These are phyloP conservation scores for Oryza australiensis DNA, from an alignment of 176 grass and related monocot species.

Conservation along the genomic window DNA sequence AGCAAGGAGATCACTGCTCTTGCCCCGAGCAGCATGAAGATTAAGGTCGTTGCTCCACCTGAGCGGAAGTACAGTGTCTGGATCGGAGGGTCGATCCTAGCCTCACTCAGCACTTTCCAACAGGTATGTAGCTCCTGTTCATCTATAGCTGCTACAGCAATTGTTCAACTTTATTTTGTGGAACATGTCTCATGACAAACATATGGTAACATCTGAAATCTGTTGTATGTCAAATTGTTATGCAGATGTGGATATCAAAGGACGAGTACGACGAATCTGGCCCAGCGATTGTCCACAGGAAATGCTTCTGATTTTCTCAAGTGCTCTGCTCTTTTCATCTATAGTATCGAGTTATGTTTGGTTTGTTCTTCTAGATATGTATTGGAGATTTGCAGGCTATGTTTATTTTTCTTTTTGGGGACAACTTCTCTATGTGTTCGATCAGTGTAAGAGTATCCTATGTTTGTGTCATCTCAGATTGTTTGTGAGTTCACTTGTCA, in stretches of 20 bases:
- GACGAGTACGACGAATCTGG: slow-evolving; percentile 72
- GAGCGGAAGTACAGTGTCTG: slow-evolving; percentile 83
- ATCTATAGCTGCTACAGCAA: background rate
- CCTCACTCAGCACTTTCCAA: slow-evolving; percentile 81
- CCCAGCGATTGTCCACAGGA: slow-evolving; percentile 73
- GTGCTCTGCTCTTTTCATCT: background rate
- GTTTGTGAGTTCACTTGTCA: slow-evolving; percentile 30
- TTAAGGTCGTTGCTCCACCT: slow-evolving; percentile 67
- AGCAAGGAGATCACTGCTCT: slow-evolving; percentile 82
- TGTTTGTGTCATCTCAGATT: slow-evolving; percentile 4
- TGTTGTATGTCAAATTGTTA: background rate
- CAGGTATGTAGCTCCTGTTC: slow-evolving; percentile 37
- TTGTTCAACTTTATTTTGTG: background rate
- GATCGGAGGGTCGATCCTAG: slow-evolving; percentile 75
- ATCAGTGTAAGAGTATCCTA: slow-evolving; percentile 17
- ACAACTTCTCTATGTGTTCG: slow-evolving; percentile 4
- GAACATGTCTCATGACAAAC: background rate
- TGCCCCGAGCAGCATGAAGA: slow-evolving; percentile 73
- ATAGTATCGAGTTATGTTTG: slow-evolving; percentile 19
- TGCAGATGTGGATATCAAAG: slow-evolving; percentile 85
- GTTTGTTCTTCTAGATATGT: slow-evolving; percentile 38
- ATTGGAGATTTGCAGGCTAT: slow-evolving; percentile 47
- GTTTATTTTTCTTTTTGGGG: slow-evolving; percentile 19
- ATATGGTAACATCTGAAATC: slow-evolving; percentile 3
- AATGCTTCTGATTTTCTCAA: slow-evolving; percentile 55